Percentiles rank a stretch among this genome's conserved stretches.
Evolutionary conservation across 2,329 filamentous ascomycete species (phyloP).

Genomic region (Talaromyces verruculosus): DNA sequence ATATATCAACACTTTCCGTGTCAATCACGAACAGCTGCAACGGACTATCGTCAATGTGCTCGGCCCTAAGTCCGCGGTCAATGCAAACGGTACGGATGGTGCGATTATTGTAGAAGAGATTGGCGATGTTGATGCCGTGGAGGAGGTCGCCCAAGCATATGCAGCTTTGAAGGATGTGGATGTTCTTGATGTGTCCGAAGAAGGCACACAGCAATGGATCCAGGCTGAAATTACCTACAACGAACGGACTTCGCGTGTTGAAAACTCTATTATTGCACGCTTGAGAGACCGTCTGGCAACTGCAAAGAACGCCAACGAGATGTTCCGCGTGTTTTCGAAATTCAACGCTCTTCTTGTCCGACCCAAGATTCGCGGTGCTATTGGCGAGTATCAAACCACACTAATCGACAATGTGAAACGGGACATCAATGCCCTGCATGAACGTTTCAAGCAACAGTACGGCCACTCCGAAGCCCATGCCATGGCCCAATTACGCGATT

Average conservation of each 20-base stretch:
- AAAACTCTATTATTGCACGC: slow-evolving; percentile 97
- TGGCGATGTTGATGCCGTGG: slow-evolving; percentile 93
- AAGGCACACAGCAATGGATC: slow-evolving; percentile 89
- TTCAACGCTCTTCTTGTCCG: slow-evolving; percentile 98
- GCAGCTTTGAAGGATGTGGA: slow-evolving; percentile 92
- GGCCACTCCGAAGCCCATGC: slow-evolving; percentile 96
- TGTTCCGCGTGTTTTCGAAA: slow-evolving; percentile 99
- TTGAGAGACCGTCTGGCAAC: slow-evolving; percentile 89
- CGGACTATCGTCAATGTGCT: slow-evolving; percentile 96
- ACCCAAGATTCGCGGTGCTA: slow-evolving; percentile 97
- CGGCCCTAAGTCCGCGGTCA: slow-evolving; percentile 66
- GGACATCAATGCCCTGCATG: slow-evolving; percentile 88
- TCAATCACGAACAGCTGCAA: slow-evolving; percentile 96
- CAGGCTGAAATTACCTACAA: slow-evolving; percentile 96
- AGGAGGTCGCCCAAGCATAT: slow-evolving; percentile 94
- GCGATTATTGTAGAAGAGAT: slow-evolving; percentile 84
- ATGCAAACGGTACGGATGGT: slow-evolving; percentile 52
- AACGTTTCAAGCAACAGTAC: slow-evolving; percentile 98
- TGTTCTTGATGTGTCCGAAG: slow-evolving; percentile 83
- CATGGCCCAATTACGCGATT: slow-evolving; percentile 94
- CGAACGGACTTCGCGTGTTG: slow-evolving; percentile 91
- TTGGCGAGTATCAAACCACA: slow-evolving; percentile 96
- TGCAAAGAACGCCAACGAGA: slow-evolving; percentile 96
- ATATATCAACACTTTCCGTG: slow-evolving; percentile 91
- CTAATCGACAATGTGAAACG: slow-evolving; percentile 97